Percentiles rank a stretch among this genome's conserved stretches.
Conservation (phyloP, 306 rosid species). For the Prinsepia uniflora region DNA sequence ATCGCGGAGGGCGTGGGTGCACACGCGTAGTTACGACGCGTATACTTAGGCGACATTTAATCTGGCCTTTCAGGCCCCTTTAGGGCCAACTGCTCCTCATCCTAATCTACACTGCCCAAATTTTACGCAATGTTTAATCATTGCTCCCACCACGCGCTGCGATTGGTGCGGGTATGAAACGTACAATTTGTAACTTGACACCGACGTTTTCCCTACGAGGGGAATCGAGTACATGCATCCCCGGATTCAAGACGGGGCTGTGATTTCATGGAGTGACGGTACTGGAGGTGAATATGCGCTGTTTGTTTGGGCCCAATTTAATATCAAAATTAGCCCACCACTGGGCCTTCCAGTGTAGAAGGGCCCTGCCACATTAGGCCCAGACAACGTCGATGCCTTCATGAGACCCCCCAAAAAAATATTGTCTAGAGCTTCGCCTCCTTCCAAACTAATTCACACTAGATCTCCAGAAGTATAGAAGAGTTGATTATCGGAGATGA, state of each 20-base stretch:
- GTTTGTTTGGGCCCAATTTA: background rate
- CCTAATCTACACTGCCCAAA: conserved; percentile 7
- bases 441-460: too few species aligned
- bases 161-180: background rate
- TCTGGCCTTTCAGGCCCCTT: conserved; percentile 21
- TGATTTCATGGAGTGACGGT: background rate
- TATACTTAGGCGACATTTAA: background rate
- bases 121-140: background rate
- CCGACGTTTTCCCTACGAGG: background rate
- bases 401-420: too few species aligned
- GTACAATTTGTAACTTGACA: background rate
- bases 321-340: background rate
- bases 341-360: background rate
- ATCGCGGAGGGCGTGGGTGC: background rate
- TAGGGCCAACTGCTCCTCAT: conserved; percentile 2
- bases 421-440: too few species aligned
- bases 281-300: background rate
- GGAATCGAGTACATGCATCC: conserved; percentile 17
- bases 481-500: too few species aligned
- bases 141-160: background rate
- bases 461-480: too few species aligned
- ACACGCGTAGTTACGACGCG: conserved; percentile 19
- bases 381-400: too few species aligned
- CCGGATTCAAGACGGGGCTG: conserved; percentile 15
- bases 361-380: background rate